Base-by-base conservation (phyloP, 768 basidiomycete species). In the Collybiopsis luxurians region DNA sequence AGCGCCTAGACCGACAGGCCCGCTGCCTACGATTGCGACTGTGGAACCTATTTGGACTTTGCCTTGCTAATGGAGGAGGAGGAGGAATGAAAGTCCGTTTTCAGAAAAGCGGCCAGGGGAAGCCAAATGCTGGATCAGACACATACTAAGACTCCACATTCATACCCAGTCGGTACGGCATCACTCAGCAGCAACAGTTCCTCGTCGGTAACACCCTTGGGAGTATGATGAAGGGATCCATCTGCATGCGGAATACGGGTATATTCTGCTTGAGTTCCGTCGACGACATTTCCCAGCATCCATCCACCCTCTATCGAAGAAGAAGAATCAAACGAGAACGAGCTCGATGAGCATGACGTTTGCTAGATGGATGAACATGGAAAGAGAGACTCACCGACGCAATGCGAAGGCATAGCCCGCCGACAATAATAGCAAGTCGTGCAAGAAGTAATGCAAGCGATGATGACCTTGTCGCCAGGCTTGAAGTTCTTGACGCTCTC, bases 401-500 rank as follows among this genome's bases (percentile, higher is more conserved):
- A 66, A 40, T 66, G 64, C 5, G 63, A 63, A 7, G 61, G 53
- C 49, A 64, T 55, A 13, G 56, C 62, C 26, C 30, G 53, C n/a
- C 59, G 57, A 31, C 64, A 65, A 55, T 53, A 62, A 4, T 57
- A 34, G 57, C 64, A 67, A 2, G 62, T 58, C 0, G 34, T 28
- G 46, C 66, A 67, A 3, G 66, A 55, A 19, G 64, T 66, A 52
- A 67, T 64, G 55, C 61, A 59, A 7, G 24, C 48, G 31, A 60
- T 46, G 31, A 53, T 47, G 49, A 60, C 57, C 19, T 40, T 49
- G 26, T 64, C 73, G 15, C 66, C 71, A 61, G 64, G 60, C 61
- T 71, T 70, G 67, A 76, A 76, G 9, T 49, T 43, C 21, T 57
- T 47, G 9, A 75, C 75, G 17, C 57, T 52, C 2, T 56, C 28